Conservation (phyloP, 116 monocot species). For the Iris pallida region DNA sequence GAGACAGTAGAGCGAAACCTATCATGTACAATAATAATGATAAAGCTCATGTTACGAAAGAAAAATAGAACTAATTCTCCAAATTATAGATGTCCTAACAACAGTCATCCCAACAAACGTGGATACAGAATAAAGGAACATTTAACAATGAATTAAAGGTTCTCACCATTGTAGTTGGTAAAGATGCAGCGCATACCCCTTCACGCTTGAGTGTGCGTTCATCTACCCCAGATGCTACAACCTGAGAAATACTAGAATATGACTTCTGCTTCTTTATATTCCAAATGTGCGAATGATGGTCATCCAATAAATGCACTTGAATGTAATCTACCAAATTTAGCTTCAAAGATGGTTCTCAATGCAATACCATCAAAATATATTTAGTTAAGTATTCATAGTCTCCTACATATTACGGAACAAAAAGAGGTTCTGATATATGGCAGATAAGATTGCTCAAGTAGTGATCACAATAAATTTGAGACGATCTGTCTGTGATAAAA, state of each 20-base stretch:
- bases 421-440: too few relatives aligned
- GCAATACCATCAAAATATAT: too few relatives aligned
- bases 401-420: too few relatives aligned
- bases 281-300: background rate
- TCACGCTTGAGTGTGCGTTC: slow-evolving; percentile 94
- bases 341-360: slow-evolving; percentile 4
- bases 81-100: background rate
- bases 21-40: too few relatives aligned
- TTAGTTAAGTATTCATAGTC: too few relatives aligned
- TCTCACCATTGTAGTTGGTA: slow-evolving; percentile 93
- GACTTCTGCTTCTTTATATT: background rate
- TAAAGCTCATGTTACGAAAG: slow-evolving; percentile 14
- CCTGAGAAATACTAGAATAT: slow-evolving; percentile 28
- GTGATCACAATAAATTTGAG: background rate
- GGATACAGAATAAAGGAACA: too few relatives aligned
- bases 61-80: background rate
- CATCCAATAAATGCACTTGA: background rate
- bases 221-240: slow-evolving; percentile 97
- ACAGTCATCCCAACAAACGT: too few relatives aligned
- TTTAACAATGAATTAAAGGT: background rate
- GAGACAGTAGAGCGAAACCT: too few relatives aligned
- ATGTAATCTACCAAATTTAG: background rate
- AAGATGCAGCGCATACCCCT: slow-evolving; percentile 96
- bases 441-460: too few relatives aligned
- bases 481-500: background rate